Evolutionary conservation across 208 protist genomes (phyloP).

Genomic region (Borovskyia barvae): DNA sequence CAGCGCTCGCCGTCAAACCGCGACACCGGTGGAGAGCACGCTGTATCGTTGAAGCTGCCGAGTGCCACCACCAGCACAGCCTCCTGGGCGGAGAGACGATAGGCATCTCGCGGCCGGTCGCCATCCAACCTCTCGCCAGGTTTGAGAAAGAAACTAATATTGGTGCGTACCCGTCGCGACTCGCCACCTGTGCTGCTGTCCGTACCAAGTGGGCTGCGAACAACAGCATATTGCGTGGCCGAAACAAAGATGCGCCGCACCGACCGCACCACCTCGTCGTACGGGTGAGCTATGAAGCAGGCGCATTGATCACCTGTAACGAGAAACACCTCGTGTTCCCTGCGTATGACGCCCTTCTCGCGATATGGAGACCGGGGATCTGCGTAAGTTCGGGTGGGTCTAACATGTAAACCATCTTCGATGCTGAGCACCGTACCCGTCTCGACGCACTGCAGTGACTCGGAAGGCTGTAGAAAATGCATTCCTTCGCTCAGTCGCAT

Average conservation of each 20-base stretch:
- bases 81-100: constrained; percentile 80
- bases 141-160: constrained; percentile 84
- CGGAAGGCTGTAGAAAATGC: constrained; percentile 79
- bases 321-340: constrained; percentile 74
- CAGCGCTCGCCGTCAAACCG: constrained; percentile 85
- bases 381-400: constrained; percentile 73
- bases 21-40: constrained; percentile 15
- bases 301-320: constrained; percentile 79
- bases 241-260: constrained; percentile 66
- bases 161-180: constrained; percentile 57
- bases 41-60: constrained; percentile 57
- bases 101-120: constrained; percentile 46
- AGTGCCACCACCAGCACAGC: constrained; percentile 79
- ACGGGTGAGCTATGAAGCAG: constrained; percentile 90
- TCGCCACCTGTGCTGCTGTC: constrained; percentile 3
- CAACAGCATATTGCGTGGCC: constrained; percentile 32
- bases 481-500: constrained; percentile 39
- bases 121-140: constrained; percentile 74
- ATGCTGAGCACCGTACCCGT: constrained; percentile 57
- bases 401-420: constrained; percentile 85
- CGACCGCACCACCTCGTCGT: constrained; percentile 81
- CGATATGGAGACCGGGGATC: constrained; percentile 74
- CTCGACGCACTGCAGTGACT: constrained; percentile 64
- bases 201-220: constrained; percentile 30
- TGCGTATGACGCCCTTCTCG: constrained; percentile 47